phyloP scores from a whole-genome alignment of 345 rosid genomes.

The Hibiscus mutabilis region DNA sequence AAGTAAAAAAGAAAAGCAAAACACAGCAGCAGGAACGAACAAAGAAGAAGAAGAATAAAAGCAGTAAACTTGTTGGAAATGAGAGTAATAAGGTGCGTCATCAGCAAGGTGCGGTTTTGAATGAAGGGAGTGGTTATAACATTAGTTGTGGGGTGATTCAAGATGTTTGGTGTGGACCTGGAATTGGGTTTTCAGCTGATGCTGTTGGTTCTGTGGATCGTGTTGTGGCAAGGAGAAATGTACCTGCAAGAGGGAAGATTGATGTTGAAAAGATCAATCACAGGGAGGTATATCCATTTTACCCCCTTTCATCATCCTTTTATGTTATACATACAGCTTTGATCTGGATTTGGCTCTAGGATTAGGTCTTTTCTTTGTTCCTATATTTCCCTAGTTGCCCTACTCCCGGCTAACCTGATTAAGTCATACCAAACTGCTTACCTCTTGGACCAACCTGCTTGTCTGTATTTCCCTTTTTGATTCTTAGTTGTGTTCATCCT shows the following conservation, averaged over 20 bases:
- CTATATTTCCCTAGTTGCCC: too few relatives aligned
- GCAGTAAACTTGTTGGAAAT: constrained; percentile 19
- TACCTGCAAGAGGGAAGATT: constrained; percentile 53
- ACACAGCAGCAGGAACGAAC: constrained; percentile 15
- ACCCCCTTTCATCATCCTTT: not conserved
- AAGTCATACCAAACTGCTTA: too few relatives aligned
- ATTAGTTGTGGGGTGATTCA: constrained; percentile 45
- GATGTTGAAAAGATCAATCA: constrained; percentile 46
- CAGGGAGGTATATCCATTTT: constrained; percentile 35
- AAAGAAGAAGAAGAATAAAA: constrained; percentile 25
- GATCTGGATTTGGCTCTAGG: constrained; percentile 3
- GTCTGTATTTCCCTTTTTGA: not conserved
- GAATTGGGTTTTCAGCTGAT: constrained; percentile 75
- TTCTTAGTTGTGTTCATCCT: not conserved
- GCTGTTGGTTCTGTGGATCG: constrained; percentile 61
- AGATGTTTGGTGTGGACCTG: constrained; percentile 95
- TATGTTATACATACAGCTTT: not conserved
- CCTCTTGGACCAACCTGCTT: too few relatives aligned
- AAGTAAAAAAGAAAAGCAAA: constrained; percentile 36
- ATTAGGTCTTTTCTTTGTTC: not conserved
- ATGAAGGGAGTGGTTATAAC: constrained; percentile 4
- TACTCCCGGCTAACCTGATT: too few relatives aligned
- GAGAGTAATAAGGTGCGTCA: constrained; percentile 10
- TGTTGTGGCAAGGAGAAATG: constrained; percentile 56
- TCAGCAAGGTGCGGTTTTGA: constrained; percentile 3